Conservation (phyloP, 1,284 basidiomycete genomes). For the Thelephora terrestris region DNA sequence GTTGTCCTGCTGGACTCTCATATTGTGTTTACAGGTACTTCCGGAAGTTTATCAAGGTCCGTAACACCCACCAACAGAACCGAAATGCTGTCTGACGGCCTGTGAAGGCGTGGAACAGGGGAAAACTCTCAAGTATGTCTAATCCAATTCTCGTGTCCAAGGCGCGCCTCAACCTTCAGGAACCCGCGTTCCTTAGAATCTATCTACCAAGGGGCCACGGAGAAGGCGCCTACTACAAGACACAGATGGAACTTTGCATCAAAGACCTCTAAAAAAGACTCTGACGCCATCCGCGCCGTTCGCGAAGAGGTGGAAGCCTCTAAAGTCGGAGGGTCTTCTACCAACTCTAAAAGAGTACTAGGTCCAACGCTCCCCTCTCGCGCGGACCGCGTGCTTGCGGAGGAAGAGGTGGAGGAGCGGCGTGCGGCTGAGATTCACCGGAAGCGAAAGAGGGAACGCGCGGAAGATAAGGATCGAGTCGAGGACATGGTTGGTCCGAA, state of each 20-base stretch:
- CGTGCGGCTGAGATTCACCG: conserved; percentile 38
- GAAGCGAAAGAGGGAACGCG: conserved; percentile 53
- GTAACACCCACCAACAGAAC: neutral
- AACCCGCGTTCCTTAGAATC: too few relatives aligned
- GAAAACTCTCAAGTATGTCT: conserved; percentile 49
- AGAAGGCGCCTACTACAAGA: conserved; percentile 27
- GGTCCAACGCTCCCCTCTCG: conserved; percentile 60
- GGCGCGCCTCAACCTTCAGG: neutral
- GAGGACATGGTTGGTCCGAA: conserved; percentile 69
- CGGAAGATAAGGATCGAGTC: conserved; percentile 54
- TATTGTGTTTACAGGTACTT: conserved; percentile 49
- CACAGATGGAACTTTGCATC: conserved; percentile 50
- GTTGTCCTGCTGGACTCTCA: conserved; percentile 18
- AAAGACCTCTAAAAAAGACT: conserved; percentile 37
- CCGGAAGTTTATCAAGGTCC: conserved; percentile 72
- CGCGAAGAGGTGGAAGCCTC: conserved; percentile 51
- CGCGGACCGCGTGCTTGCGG: conserved; percentile 52
- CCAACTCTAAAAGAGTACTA: conserved; percentile 30
- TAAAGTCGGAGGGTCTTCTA: conserved; percentile 32
- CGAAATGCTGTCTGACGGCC: neutral
- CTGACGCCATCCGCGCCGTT: conserved; percentile 43
- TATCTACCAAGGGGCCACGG: too few relatives aligned
- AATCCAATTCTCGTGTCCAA: neutral
- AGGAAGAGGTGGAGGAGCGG: conserved; percentile 44
- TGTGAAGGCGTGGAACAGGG: conserved; percentile 62